Evolutionary conservation across 768 basidiomycete species (phyloP), one percentile per base, ranked within the genome.

Genomic region (Dendrothele bispora): DNA sequence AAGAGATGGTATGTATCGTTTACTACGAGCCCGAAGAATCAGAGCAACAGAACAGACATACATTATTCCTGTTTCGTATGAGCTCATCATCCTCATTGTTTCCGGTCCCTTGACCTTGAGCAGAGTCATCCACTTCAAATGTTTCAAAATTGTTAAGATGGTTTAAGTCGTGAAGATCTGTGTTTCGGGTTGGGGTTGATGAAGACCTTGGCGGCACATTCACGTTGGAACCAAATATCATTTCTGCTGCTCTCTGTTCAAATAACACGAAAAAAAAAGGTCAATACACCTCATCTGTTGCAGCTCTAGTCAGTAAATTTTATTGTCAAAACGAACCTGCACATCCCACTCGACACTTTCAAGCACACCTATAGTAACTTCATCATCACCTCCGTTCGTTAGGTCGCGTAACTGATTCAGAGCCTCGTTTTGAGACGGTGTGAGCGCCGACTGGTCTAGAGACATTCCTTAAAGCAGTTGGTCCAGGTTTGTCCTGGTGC

Each of bases 281-380:
- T n/a, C n/a, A n/a, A n/a, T n/a, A n/a, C n/a, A n/a, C n/a, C n/a
- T n/a, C n/a, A n/a, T 44, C 10, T 37, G 52, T 22, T 27, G n/a
- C 15, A 18, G 14, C 10, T 11, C 43, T 15, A 39, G 39, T 30
- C 11, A 22, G 35, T n/a, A n/a, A n/a, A 48, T 24, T 26, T 17
- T 21, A 18, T 14, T 5, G n/a, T 10, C 7, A 29, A 5, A 27
- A 54, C 74, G 54, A 45, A 84, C 86, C 74, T 84, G 74, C 26
- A 90, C 78, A 67, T 88, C 80, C 86, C 86, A 90, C 40, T 74
- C 75, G 7, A 85, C 83, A 48, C 76, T 82, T 30, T 73, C 64
- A 14, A 90, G 69, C 1, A 90, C 74, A 27, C 67, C 64, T n/a
- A 81, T 69, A 4, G 86, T 78, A 1, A 80, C 78, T 2, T 84